phyloP scores from a whole-genome alignment of 176 grass and related monocot species.

The maize (Zea mays) region DNA sequence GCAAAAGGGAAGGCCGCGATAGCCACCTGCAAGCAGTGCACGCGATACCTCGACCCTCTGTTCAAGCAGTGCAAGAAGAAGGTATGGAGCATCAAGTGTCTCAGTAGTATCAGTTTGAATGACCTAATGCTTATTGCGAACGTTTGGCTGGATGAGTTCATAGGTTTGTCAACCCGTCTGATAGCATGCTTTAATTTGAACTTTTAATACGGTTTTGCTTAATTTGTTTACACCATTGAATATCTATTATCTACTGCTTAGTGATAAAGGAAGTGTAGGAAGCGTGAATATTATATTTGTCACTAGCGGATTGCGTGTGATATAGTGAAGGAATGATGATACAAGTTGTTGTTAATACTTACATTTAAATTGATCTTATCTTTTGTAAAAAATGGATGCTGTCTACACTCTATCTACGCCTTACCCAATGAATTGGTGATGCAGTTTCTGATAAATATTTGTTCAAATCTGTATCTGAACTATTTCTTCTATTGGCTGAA shows the following conservation, averaged over 20 bases:
- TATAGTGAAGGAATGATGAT: not conserved
- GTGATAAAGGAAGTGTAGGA: slow-evolving; percentile 3
- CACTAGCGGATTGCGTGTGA: not conserved
- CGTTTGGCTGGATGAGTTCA: not conserved
- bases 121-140: not conserved
- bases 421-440: not conserved
- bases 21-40: slow-evolving; percentile 77
- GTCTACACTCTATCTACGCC: not conserved
- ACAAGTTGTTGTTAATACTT: too few species aligned
- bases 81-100: slow-evolving; percentile 23
- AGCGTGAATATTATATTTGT: not conserved
- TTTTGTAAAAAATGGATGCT: not conserved
- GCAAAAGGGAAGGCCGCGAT: slow-evolving; percentile 70
- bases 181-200: not conserved
- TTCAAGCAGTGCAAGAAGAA: slow-evolving; percentile 78
- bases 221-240: not conserved
- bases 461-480: not conserved
- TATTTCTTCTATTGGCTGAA: slow-evolving; percentile 27
- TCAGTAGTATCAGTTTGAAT: not conserved
- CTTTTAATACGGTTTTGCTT: too few species aligned
- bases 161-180: not conserved
- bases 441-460: not conserved
- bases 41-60: slow-evolving; percentile 67
- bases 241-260: not conserved
- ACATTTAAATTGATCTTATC: not conserved